Conservation (phyloP, 2,329 filamentous ascomycete species). For the Fusarium sambucinum region DNA sequence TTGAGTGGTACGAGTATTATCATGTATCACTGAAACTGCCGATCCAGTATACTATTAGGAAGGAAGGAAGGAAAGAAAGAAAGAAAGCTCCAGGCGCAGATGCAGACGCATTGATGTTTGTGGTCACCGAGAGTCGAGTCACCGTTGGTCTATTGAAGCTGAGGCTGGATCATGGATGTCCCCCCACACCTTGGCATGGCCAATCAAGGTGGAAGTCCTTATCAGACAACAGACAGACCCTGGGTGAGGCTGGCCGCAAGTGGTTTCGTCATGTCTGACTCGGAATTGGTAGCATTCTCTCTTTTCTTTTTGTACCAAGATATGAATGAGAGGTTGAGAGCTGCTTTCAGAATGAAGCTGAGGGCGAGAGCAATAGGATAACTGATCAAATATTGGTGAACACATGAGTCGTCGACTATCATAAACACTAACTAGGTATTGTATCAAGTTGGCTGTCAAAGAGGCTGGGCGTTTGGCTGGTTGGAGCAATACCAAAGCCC, state of each 20-base stretch:
- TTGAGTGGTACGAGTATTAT: background rate
- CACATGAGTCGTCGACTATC: slow-evolving; percentile 6
- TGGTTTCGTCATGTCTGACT: slow-evolving; percentile 32
- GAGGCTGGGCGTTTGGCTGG: background rate
- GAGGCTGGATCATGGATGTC: slow-evolving; percentile 24
- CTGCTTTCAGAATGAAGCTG: background rate
- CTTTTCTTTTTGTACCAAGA: slow-evolving; percentile 26
- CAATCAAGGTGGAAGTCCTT: slow-evolving; percentile 46
- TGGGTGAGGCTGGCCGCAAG: slow-evolving; percentile 10
- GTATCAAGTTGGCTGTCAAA: slow-evolving; percentile 1
- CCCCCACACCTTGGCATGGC: slow-evolving; percentile 40
- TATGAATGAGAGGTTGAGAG: background rate
- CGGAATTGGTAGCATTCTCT: slow-evolving; percentile 4
- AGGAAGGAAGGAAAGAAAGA: slow-evolving; percentile 4
- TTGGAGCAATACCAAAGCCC: background rate
- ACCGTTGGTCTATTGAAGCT: slow-evolving; percentile 20
- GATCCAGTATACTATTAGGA: slow-evolving; percentile 1
- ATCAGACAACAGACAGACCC: slow-evolving; percentile 37
- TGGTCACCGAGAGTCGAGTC: slow-evolving; percentile 7
- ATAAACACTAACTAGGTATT: background rate
- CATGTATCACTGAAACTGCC: background rate
- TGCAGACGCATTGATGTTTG: slow-evolving; percentile 17
- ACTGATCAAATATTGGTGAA: background rate
- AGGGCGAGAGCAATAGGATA: background rate
- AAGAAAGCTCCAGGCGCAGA: background rate